Evolutionary conservation across 2,329 filamentous ascomycete genomes (phyloP).

Genomic region (Corynespora cassiicola): DNA sequence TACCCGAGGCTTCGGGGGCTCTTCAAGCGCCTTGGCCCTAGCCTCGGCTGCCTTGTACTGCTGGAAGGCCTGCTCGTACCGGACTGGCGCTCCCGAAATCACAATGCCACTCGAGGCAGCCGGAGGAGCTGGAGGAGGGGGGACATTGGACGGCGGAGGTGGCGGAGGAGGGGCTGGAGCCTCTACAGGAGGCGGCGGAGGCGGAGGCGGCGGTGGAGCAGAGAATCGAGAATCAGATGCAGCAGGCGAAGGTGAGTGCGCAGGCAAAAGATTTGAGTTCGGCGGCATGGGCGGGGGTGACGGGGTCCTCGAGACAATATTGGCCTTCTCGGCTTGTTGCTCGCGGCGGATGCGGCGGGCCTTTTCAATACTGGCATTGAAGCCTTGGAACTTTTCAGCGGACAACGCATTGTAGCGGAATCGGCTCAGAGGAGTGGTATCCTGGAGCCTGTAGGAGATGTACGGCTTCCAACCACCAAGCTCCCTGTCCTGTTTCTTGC

Average conservation of each 20-base stretch:
- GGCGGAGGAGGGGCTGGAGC: constrained; percentile 56
- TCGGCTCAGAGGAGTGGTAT: constrained; percentile 32
- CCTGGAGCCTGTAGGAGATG: constrained; percentile 29
- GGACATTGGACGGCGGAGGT: constrained; percentile 16
- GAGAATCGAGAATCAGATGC: neutral
- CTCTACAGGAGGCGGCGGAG: constrained; percentile 60
- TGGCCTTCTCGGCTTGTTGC: no score
- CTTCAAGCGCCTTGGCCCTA: no score
- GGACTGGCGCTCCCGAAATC: constrained; percentile 82
- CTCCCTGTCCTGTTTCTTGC: constrained; percentile 77
- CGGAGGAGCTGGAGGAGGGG: constrained; percentile 17
- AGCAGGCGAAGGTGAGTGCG: no score
- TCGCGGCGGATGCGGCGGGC: constrained; percentile 24
- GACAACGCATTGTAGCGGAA: constrained; percentile 34
- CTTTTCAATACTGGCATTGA: constrained; percentile 28
- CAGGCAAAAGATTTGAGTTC: no score
- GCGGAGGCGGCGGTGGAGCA: constrained; percentile 8
- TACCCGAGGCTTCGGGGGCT: constrained; percentile 42
- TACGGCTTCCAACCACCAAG: constrained; percentile 61
- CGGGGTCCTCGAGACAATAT: no score
- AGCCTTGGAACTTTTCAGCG: constrained; percentile 27
- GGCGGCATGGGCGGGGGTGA: no score
- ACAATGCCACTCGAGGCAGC: constrained; percentile 23
- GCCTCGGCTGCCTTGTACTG: no score
- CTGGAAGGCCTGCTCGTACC: constrained; percentile 71